phyloP scores from a whole-genome alignment of 768 basidiomycete genomes.

The Pleurotus pulmonarius region DNA sequence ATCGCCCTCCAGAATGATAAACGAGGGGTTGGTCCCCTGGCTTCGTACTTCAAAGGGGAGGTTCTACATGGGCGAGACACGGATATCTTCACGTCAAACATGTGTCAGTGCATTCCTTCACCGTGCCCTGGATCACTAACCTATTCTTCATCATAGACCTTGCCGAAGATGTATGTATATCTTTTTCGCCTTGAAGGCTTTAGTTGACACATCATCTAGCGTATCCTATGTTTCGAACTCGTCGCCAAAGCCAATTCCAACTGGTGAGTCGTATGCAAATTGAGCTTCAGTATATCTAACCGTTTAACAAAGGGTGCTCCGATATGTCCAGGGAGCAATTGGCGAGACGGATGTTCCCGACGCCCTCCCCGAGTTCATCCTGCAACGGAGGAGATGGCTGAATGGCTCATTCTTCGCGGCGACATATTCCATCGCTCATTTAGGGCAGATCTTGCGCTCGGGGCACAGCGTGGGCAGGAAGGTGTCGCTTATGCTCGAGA shows the following conservation, averaged over 20 bases:
- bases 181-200: constrained; percentile 1
- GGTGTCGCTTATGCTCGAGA: constrained; percentile 69
- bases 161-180: constrained; percentile 69
- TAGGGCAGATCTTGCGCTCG: constrained; percentile 72
- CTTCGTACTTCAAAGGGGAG: constrained; percentile 98
- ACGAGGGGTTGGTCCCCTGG: constrained; percentile 79
- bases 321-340: constrained; percentile 92
- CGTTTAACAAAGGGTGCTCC: constrained; percentile 68
- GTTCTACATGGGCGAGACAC: constrained; percentile 78
- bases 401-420: constrained; percentile 95
- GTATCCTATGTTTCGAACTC: constrained; percentile 79
- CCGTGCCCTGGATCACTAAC: constrained; percentile 7
- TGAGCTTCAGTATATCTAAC: constrained; percentile 13
- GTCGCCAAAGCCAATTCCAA: constrained; percentile 74
- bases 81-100: constrained; percentile 93
- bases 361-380: constrained; percentile 88
- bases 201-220: constrained; percentile 36
- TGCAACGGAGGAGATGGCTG: constrained; percentile 85
- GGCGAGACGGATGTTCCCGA: constrained; percentile 96
- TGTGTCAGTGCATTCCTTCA: constrained; percentile 59
- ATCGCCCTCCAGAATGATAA: constrained; percentile 88
- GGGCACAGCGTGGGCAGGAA: constrained; percentile 83
- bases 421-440: constrained; percentile 89
- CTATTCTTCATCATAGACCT: constrained; percentile 49
- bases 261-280: constrained; percentile 44